Evolutionary conservation across 768 basidiomycete species (phyloP), one percentile per base, ranked within the genome.

Genomic region (Strobilomyces echinocephalus): DNA sequence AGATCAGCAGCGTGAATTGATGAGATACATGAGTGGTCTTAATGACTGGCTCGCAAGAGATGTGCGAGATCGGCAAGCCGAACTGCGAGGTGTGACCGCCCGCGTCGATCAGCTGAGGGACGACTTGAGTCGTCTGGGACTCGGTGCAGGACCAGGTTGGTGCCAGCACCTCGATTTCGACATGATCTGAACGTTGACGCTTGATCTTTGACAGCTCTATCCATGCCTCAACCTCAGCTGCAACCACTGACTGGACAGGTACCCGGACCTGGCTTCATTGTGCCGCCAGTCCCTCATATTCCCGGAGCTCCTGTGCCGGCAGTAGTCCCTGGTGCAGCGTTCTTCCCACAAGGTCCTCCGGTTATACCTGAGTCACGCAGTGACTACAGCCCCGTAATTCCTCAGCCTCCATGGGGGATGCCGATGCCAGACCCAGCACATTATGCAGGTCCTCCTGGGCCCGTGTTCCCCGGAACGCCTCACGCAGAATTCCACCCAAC

Each of bases 41-140:
- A 93, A 92, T 57, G 78, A 81, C 33, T 93, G 91, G 91, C 72
- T 93, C 15, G 83, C 78, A 52, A 79, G 83, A 33, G 91, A 93
- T 65, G 88, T 90, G 0, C 76, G 78, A 43, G 88, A 91, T 68
- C 83, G 91, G 21, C 89, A 89, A 56, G 75, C 79, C 4, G 90
- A 91, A 63, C 70, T 92, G 36, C 77, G 77, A 16, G 81, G 79
- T 9, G 80, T 93, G 8, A 73, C 80, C 40, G 82, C 80, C 16
- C 79, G 87, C 11, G 73, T 92, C 7, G 76, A 80, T 58, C 70
- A 72, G 46, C 63, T 83, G 6, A 65, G 73, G 30, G 70, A 73
- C 4, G 77, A 74, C 36, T 50, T 79, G 40, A 74, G 77, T 31
- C 74, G 79, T 41, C 56, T 84, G 9, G 69, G 76, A 46, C 59